Evolutionary conservation across 2,329 filamentous ascomycete genomes (phyloP).

Genomic region (Calonectria montana): DNA sequence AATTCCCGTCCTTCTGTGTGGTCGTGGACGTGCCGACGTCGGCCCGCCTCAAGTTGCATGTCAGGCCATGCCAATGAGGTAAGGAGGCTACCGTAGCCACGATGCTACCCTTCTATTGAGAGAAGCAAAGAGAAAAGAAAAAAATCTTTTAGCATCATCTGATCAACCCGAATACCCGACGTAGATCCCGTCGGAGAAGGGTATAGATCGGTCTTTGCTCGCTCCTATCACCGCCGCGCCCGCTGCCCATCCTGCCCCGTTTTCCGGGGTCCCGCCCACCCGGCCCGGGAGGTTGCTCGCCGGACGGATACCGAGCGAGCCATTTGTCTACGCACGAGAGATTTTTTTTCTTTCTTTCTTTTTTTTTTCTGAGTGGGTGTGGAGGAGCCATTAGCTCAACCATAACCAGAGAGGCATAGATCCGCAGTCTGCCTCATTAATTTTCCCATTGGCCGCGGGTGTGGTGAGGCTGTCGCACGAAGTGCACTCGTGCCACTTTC

Average conservation of each 20-base stretch:
- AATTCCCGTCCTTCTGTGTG: not conserved
- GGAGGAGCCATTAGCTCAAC: not conserved
- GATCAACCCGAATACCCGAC: conserved; percentile 18
- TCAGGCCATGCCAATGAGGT: conserved; percentile 3
- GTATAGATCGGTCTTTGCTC: not conserved
- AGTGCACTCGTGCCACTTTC: not conserved
- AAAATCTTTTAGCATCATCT: conserved; percentile 12
- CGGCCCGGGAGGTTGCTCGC: conserved; percentile 5
- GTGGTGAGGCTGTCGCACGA: not conserved
- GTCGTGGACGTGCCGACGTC: conserved; percentile 7
- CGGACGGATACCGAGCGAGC: conserved; percentile 16
- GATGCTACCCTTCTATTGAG: not conserved
- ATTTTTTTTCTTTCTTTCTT: not conserved
- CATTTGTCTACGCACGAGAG: conserved; percentile 14
- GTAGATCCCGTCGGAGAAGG: not conserved
- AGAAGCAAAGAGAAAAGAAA: not conserved
- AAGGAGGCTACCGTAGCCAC: conserved; percentile 3
- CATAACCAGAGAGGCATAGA: not conserved
- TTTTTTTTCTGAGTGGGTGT: not conserved
- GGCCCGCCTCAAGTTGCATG: conserved; percentile 8
- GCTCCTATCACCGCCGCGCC: conserved; percentile 11
- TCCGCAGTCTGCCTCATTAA: not conserved
- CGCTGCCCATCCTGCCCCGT: conserved; percentile 4
- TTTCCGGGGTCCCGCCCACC: conserved; percentile 2
- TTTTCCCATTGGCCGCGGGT: not conserved